These are phyloP conservation scores for Sugiyamaella castrensis DNA, from an alignment of 1,139 yeast genomes.

Conservation along the genomic window DNA sequence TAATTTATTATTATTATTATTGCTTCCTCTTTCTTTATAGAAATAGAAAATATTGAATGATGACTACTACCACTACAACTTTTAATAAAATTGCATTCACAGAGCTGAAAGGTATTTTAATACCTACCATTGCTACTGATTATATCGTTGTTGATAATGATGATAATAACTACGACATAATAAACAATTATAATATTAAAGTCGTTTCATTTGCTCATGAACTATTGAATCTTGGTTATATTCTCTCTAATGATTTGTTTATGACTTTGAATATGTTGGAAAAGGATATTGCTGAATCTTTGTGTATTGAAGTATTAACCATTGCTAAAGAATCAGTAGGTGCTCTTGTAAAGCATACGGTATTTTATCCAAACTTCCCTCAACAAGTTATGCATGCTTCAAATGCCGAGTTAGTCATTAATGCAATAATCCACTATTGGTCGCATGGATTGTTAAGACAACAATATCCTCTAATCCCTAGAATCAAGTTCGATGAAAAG, in stretches of 20 bases:
- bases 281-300: not conserved
- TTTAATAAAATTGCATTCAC: not conserved
- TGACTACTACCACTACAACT: not conserved
- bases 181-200: not conserved
- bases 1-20: too few species aligned
- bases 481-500: constrained; percentile 1
- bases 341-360: constrained; percentile 4
- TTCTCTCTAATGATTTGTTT: constrained; percentile 5
- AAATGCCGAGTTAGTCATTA: constrained; percentile 7
- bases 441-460: constrained; percentile 4
- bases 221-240: constrained; percentile 8
- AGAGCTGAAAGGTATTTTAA: not conserved
- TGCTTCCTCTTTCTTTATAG: too few species aligned
- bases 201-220: constrained; percentile 10
- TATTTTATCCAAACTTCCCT: constrained; percentile 14
- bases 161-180: not conserved
- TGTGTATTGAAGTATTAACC: not conserved
- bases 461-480: not conserved
- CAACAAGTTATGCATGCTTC: constrained; percentile 13
- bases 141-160: not conserved
- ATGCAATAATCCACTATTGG: constrained; percentile 13
- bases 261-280: not conserved
- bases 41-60: too few species aligned
- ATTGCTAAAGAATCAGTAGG: constrained; percentile 10
- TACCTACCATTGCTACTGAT: not conserved